These are phyloP conservation scores for Sequoiadendron giganteum DNA, from an alignment of 75 land plant genomes.

Conservation along the genomic window DNA sequence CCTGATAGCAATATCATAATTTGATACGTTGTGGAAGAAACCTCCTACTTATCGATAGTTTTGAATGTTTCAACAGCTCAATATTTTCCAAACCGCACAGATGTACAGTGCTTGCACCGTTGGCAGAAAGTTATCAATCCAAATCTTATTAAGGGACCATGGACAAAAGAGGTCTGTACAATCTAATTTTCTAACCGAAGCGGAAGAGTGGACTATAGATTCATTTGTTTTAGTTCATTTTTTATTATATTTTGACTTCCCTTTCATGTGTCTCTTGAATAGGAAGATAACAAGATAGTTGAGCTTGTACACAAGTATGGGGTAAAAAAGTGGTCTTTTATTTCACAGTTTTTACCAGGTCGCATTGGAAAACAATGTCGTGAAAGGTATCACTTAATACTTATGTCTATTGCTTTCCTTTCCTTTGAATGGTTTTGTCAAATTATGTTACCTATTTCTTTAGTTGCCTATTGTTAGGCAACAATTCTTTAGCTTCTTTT, in stretches of 20 bases:
- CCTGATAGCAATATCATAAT: too few species aligned
- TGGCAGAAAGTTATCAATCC: slow-evolving; percentile 98
- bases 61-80: slow-evolving; percentile 52
- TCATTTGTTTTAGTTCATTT: neutral
- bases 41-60: too few species aligned
- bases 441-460: neutral
- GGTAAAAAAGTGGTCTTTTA: slow-evolving; percentile 85
- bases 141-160: slow-evolving; percentile 84
- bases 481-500: neutral
- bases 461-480: neutral
- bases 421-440: neutral
- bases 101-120: slow-evolving; percentile 90
- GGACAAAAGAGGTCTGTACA: slow-evolving; percentile 80
- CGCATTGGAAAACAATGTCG: slow-evolving; percentile 87
- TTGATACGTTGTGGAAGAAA: too few species aligned
- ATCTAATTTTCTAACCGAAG: neutral
- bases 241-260: neutral
- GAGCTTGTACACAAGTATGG: slow-evolving; percentile 75
- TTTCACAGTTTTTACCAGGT: slow-evolving; percentile 83
- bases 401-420: neutral
- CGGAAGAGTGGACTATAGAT: neutral
- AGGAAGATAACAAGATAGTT: slow-evolving; percentile 91
- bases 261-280: slow-evolving; percentile 11
- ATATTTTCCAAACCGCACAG: slow-evolving; percentile 75
- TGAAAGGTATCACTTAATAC: slow-evolving; percentile 45